A percentile compares a stretch with the other conserved stretches of the same genome.
Evolutionary conservation across 2,329 filamentous ascomycete species (phyloP).

Genomic region (Hirsutella thompsonii): DNA sequence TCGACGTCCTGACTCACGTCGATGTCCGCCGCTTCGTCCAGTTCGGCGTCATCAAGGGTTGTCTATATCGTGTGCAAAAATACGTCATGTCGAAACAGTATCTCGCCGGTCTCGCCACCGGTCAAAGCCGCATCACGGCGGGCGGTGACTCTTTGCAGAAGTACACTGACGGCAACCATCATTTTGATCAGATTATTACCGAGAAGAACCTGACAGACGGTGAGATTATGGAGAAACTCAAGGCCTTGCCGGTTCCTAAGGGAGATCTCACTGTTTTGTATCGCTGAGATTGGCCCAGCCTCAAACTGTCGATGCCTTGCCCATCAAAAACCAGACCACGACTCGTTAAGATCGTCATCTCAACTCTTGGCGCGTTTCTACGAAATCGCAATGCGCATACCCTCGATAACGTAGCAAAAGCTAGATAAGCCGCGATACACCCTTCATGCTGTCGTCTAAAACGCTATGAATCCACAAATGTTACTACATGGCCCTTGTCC

Average conservation of each 20-base stretch:
- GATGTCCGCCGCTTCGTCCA: conserved; percentile 88
- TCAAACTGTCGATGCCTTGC: no score
- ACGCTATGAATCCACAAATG: no score
- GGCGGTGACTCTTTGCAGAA: conserved; percentile 42
- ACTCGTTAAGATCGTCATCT: no score
- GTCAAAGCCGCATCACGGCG: conserved; percentile 28
- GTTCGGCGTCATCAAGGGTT: conserved; percentile 91
- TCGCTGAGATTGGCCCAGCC: no score
- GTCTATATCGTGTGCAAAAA: conserved; percentile 85
- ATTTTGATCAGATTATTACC: conserved; percentile 72
- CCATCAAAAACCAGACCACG: no score
- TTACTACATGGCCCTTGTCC: no score
- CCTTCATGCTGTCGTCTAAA: no score
- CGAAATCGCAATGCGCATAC: no score
- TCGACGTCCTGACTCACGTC: conserved; percentile 58
- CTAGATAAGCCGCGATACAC: no score
- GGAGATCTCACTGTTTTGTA: conserved; percentile 43
- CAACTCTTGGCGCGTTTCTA: no score
- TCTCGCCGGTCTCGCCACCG: conserved; percentile 41
- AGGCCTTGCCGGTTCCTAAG: conserved; percentile 37
- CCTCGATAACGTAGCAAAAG: no score
- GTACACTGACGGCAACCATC: conserved; percentile 63
- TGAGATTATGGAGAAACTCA: conserved; percentile 57
- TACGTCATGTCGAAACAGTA: conserved; percentile 64
- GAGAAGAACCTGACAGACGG: conserved; percentile 58